phyloP scores from a whole-genome alignment of 495 filamentous ascomycete species.

The Neurospora sublineolata region DNA sequence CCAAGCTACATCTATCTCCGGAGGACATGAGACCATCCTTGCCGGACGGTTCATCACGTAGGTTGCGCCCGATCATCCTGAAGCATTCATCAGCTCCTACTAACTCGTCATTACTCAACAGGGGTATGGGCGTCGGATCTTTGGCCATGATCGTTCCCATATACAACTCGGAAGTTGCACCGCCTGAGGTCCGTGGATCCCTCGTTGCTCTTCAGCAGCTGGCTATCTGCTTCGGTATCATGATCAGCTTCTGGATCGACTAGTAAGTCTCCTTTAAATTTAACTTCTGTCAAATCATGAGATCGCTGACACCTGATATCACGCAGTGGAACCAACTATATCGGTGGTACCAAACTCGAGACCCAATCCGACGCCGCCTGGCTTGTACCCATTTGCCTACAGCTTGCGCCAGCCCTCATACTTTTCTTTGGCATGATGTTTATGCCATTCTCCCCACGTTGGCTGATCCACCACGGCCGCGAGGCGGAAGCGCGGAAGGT shows the following conservation, averaged over 20 bases:
- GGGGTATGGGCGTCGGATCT: slow-evolving; percentile 60
- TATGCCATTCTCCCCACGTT: slow-evolving; percentile 73
- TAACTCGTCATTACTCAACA: slow-evolving; percentile 4
- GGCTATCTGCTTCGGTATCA: slow-evolving; percentile 73
- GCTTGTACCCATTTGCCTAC: slow-evolving; percentile 54
- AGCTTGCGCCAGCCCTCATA: slow-evolving; percentile 48
- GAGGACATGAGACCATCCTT: slow-evolving; percentile 49
- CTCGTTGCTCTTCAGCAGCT: slow-evolving; percentile 71
- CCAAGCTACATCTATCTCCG: slow-evolving; percentile 49
- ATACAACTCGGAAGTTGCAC: slow-evolving; percentile 61
- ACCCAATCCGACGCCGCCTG: slow-evolving; percentile 58
- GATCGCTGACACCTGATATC: not conserved
- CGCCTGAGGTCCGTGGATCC: slow-evolving; percentile 50
- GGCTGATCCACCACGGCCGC: slow-evolving; percentile 63
- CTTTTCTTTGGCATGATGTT: slow-evolving; percentile 63
- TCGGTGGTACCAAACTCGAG: slow-evolving; percentile 51
- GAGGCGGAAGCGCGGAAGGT: slow-evolving; percentile 60
- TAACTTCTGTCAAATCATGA: slow-evolving; percentile 10
- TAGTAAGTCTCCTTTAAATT: slow-evolving; percentile 28
- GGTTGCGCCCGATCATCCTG: slow-evolving; percentile 1
- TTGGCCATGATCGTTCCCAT: slow-evolving; percentile 55
- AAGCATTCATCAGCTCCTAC: not conserved
- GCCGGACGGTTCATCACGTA: slow-evolving; percentile 64
- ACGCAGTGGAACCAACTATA: slow-evolving; percentile 54
- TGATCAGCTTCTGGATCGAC: slow-evolving; percentile 78